Percentiles rank a stretch among this genome's conserved stretches.
Conservation (phyloP, 2,329 filamentous ascomycete species). For the Epichloe typhina region DNA sequence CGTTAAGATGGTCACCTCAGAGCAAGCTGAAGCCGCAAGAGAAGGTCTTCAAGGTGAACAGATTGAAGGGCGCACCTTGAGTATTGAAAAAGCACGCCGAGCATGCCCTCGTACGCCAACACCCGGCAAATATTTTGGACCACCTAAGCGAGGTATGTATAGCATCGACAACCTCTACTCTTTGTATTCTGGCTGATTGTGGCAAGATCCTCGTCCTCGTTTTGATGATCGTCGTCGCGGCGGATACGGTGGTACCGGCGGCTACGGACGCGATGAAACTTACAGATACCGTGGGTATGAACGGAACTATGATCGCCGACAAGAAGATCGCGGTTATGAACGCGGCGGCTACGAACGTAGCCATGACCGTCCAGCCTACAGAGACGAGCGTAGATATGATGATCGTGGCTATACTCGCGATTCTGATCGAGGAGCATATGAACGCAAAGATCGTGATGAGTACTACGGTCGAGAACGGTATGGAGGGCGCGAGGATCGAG, state of each 20-base stretch:
- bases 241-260: slow-evolving; percentile 35
- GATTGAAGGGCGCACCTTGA: slow-evolving; percentile 88
- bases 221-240: slow-evolving; percentile 53
- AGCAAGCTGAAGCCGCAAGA: slow-evolving; percentile 93
- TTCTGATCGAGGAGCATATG: slow-evolving; percentile 43
- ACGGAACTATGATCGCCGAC: slow-evolving; percentile 29
- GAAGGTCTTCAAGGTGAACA: slow-evolving; percentile 91
- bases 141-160: slow-evolving; percentile 81
- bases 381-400: slow-evolving; percentile 32
- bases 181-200: background rate
- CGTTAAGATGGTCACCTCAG: slow-evolving; percentile 94
- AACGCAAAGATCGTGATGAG: slow-evolving; percentile 34
- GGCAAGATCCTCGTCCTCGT: slow-evolving; percentile 25
- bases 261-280: slow-evolving; percentile 40
- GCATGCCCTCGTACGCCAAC: slow-evolving; percentile 90
- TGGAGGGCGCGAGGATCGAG: slow-evolving; percentile 32
- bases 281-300: slow-evolving; percentile 41
- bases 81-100: slow-evolving; percentile 97
- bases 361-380: slow-evolving; percentile 19
- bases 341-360: slow-evolving; percentile 36
- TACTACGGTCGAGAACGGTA: slow-evolving; percentile 26
- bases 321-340: slow-evolving; percentile 32
- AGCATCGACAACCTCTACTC: background rate
- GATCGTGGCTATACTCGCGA: slow-evolving; percentile 37
- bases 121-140: slow-evolving; percentile 97